These are phyloP conservation scores for Apiospora sp. DNA, from an alignment of 2,329 filamentous ascomycete species.

Conservation along the genomic window DNA sequence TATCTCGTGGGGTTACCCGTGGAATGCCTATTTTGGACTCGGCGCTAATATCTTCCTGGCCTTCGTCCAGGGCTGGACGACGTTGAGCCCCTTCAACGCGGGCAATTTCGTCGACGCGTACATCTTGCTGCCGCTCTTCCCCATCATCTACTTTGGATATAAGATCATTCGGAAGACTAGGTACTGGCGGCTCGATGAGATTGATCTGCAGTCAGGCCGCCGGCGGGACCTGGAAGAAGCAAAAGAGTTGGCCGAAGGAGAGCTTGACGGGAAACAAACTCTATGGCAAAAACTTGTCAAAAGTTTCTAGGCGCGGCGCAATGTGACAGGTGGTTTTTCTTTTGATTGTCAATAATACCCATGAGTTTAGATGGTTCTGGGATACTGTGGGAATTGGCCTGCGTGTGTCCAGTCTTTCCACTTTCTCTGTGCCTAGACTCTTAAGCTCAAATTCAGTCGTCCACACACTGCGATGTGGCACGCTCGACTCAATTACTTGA, in stretches of 20 bases:
- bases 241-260: conserved; percentile 42
- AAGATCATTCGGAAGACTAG: conserved; percentile 63
- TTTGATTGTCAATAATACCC: neutral
- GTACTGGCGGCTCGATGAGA: conserved; percentile 57
- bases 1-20: conserved; percentile 62
- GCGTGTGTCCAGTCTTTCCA: neutral
- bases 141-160: conserved; percentile 62
- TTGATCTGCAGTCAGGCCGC: conserved; percentile 64
- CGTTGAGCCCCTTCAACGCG: conserved; percentile 63
- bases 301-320: conserved; percentile 45
- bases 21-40: conserved; percentile 66
- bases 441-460: neutral
- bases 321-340: too few species aligned
- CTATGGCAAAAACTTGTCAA: conserved; percentile 55
- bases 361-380: too few species aligned
- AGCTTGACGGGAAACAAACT: conserved; percentile 36
- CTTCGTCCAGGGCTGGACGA: conserved; percentile 69
- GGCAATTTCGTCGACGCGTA: conserved; percentile 71
- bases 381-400: too few species aligned
- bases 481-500: neutral
- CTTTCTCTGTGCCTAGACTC: neutral
- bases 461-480: neutral
- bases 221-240: conserved; percentile 61
- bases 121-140: conserved; percentile 67
- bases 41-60: conserved; percentile 65